Conservation (phyloP, 352 stramenopile genomes). For the Phytopythium vexans region DNA sequence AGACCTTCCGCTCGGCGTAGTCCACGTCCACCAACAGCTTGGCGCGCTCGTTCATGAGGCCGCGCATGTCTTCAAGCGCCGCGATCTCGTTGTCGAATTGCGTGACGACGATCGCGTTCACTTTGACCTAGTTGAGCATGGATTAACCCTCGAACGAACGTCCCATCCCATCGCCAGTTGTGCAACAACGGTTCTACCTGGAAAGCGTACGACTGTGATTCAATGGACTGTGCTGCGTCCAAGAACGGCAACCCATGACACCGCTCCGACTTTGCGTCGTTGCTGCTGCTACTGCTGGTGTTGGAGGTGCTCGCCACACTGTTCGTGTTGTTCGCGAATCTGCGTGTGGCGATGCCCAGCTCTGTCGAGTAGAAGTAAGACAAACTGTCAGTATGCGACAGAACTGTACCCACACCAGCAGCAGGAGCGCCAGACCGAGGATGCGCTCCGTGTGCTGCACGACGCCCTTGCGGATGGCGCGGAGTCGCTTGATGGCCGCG, state of each 20-base stretch:
- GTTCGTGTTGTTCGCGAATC: conserved; percentile 3
- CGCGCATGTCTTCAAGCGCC: conserved; percentile 30
- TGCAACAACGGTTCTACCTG: background rate
- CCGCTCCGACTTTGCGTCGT: too few species aligned
- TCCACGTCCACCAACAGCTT: conserved; percentile 68
- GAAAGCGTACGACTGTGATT: conserved; percentile 10
- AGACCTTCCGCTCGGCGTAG: conserved; percentile 65
- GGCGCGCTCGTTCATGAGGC: conserved; percentile 35
- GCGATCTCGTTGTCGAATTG: conserved; percentile 39
- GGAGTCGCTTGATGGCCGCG: conserved; percentile 37
- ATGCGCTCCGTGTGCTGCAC: conserved; percentile 46
- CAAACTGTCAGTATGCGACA: too few species aligned
- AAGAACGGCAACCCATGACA: conserved; percentile 6
- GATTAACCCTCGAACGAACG: background rate
- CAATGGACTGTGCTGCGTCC: conserved; percentile 7
- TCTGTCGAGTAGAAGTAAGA: background rate
- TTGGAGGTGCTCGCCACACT: background rate
- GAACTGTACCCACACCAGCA: background rate
- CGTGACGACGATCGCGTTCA: conserved; percentile 28
- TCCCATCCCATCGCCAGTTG: conserved; percentile 1
- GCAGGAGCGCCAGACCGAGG: conserved; percentile 25
- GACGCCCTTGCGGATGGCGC: conserved; percentile 32
- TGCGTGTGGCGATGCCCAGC: conserved; percentile 4
- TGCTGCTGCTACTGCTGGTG: too few species aligned
- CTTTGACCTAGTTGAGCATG: conserved; percentile 27